Evolutionary conservation across 225 moss, liverwort and hornwort species (phyloP).

Genomic region (Lunularia cruciata): DNA sequence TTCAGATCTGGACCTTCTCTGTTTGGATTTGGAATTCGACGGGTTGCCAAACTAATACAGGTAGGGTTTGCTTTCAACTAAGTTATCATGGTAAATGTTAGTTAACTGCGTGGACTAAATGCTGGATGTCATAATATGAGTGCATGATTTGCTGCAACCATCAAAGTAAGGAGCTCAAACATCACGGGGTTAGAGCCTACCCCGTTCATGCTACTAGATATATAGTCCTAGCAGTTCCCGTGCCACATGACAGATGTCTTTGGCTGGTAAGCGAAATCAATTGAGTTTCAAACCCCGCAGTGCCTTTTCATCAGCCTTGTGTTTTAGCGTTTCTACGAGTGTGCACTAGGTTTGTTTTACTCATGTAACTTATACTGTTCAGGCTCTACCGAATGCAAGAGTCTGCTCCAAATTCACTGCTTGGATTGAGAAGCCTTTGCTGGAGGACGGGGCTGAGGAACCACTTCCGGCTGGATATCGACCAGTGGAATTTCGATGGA

Average conservation of each 20-base stretch:
- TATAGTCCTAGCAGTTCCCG: no score
- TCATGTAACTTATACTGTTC: neutral
- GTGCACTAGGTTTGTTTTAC: neutral
- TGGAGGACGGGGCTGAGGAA: slow-evolving; percentile 63
- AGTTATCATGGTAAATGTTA: no score
- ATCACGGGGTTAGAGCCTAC: no score
- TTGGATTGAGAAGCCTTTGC: slow-evolving; percentile 67
- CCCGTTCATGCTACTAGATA: no score
- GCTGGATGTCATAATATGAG: no score
- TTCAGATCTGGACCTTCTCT: slow-evolving; percentile 85
- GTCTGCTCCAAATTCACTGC: slow-evolving; percentile 86
- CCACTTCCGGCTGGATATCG: slow-evolving; percentile 85
- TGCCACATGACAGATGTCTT: no score
- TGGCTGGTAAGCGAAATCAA: neutral
- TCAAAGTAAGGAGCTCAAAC: no score
- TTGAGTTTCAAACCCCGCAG: no score
- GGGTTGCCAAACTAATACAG: slow-evolving; percentile 87
- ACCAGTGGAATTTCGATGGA: slow-evolving; percentile 77
- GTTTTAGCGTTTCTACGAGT: neutral
- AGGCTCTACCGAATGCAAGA: slow-evolving; percentile 82
- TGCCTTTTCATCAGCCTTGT: neutral
- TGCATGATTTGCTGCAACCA: no score
- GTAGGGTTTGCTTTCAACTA: slow-evolving; percentile 9
- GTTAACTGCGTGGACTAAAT: no score
- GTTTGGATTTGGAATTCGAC: slow-evolving; percentile 87